These are phyloP conservation scores for Hypomyces rosellus DNA, from an alignment of 2,329 filamentous ascomycete species.

Conservation along the genomic window DNA sequence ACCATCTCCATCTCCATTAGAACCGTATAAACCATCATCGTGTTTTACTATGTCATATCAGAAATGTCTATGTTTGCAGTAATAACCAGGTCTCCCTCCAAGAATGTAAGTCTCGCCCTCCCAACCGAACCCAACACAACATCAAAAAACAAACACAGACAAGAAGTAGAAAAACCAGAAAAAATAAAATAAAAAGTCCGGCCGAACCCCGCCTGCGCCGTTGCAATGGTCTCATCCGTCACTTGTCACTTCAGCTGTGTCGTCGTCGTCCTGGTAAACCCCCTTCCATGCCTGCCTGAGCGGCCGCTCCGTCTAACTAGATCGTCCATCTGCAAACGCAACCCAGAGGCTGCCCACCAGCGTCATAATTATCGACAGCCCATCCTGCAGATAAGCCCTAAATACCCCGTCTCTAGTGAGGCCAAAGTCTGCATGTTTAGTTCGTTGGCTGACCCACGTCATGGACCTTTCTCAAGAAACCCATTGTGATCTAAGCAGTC, in stretches of 20 bases:
- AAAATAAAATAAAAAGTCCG: neutral
- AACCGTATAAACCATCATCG: neutral
- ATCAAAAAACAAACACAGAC: too few relatives aligned
- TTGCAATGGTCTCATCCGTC: slow-evolving; percentile 9
- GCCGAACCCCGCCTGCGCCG: slow-evolving; percentile 9
- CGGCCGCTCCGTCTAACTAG: slow-evolving; percentile 3
- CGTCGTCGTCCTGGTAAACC: neutral
- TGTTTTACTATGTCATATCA: slow-evolving; percentile 6
- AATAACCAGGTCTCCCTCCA: too few relatives aligned
- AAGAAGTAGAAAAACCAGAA: neutral
- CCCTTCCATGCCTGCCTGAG: slow-evolving; percentile 4
- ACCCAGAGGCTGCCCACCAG: neutral
- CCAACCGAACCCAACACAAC: too few relatives aligned
- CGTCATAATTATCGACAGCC: neutral
- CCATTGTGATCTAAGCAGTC: neutral
- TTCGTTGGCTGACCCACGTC: neutral
- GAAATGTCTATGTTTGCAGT: too few relatives aligned
- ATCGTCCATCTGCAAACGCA: neutral
- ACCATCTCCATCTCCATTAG: neutral
- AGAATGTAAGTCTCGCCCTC: too few relatives aligned
- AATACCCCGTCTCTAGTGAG: neutral
- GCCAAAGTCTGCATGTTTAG: neutral
- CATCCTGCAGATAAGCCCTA: neutral
- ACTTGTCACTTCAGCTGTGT: slow-evolving; percentile 1
- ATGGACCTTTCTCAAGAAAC: neutral